Percentiles rank a stretch among this genome's conserved stretches.
Evolutionary conservation across 352 stramenopile species (phyloP).

Genomic region (Pythium insidiosum): DNA sequence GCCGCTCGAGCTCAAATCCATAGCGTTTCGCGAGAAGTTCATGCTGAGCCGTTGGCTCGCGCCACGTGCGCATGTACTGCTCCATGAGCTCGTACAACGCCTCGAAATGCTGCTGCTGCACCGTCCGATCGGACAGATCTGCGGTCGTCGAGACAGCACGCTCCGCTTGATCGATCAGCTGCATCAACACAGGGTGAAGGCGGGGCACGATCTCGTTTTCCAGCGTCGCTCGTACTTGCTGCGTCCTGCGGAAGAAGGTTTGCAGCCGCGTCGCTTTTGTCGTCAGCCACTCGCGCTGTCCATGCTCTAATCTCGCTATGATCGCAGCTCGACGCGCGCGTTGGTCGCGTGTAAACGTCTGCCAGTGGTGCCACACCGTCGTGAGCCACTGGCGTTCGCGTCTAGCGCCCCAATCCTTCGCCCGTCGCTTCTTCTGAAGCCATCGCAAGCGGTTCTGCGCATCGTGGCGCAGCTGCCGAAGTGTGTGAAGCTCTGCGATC

Average conservation of each 20-base stretch:
- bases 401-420: conserved; percentile 1
- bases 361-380: conserved; percentile 2
- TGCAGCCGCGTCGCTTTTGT: conserved; percentile 10
- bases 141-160: too few species aligned
- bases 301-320: not conserved
- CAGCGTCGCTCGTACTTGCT: conserved; percentile 1
- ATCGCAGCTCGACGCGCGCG: conserved; percentile 1
- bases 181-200: conserved; percentile 2
- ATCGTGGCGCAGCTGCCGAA: conserved; percentile 9
- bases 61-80: conserved; percentile 26
- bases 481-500: conserved; percentile 19
- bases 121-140: too few species aligned
- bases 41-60: conserved; percentile 14
- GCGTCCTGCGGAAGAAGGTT: not conserved
- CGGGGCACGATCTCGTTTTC: conserved; percentile 2
- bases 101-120: conserved; percentile 7
- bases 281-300: conserved; percentile 11
- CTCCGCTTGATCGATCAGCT: too few species aligned
- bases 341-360: not conserved
- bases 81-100: conserved; percentile 15
- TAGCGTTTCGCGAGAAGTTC: conserved; percentile 22
- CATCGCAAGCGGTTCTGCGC: conserved; percentile 9
- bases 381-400: not conserved
- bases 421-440: conserved; percentile 15
- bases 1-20: conserved; percentile 14